phyloP scores from a whole-genome alignment of 345 rosid genomes.

The Citrus hindsii region DNA sequence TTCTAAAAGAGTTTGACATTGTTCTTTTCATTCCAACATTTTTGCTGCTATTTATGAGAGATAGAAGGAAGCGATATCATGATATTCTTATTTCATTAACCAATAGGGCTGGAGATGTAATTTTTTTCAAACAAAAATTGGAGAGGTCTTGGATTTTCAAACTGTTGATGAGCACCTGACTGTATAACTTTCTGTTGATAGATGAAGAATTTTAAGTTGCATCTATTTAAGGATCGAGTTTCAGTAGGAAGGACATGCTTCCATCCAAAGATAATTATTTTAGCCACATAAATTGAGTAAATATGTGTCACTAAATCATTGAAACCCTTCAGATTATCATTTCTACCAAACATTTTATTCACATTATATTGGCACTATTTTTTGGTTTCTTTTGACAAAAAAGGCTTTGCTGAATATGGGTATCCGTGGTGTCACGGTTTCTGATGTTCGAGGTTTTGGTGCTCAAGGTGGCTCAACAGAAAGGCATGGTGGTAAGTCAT shows the following conservation, averaged over 20 bases:
- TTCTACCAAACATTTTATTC: background rate
- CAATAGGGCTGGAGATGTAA: background rate
- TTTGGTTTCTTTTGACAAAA: conserved; percentile 12
- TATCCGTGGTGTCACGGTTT: conserved; percentile 82
- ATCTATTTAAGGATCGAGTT: background rate
- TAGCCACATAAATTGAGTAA: background rate
- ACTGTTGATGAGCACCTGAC: background rate
- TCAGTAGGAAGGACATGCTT: background rate
- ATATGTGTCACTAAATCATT: background rate
- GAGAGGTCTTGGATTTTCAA: background rate
- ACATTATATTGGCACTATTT: background rate
- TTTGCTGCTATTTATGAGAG: background rate
- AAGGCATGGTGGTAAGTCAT: conserved; percentile 72
- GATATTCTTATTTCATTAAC: no score
- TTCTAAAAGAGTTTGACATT: background rate
- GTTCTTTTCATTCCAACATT: background rate
- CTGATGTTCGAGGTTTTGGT: conserved; percentile 88
- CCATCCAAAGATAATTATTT: background rate
- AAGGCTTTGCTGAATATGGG: conserved; percentile 80
- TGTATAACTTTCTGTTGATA: background rate
- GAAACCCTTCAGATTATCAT: background rate
- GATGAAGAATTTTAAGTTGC: background rate
- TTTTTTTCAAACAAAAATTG: background rate
- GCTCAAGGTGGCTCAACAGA: conserved; percentile 87
- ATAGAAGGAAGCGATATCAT: background rate